A percentile compares a stretch with the other conserved stretches of the same genome.
Evolutionary conservation across 176 grass and related monocot species (phyloP).

Genomic region (Bothriochloa decipiens): DNA sequence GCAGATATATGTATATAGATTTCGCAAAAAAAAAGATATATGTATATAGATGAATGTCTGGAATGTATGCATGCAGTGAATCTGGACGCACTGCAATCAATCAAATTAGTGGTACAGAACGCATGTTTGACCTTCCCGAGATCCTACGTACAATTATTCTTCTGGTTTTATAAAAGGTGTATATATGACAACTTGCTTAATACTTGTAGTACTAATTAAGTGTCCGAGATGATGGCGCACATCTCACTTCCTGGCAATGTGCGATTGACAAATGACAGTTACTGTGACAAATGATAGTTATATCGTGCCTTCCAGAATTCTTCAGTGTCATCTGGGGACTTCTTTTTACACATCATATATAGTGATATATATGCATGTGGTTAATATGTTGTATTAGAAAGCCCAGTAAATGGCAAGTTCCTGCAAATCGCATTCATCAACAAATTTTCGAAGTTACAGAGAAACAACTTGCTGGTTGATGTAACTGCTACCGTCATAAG

Average conservation of each 20-base stretch:
- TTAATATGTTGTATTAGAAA: not conserved
- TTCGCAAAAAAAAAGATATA: too few species aligned
- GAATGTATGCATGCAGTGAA: not conserved
- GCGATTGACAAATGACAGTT: not conserved
- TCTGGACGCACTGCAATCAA: not conserved
- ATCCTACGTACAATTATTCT: not conserved
- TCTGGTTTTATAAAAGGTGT: not conserved
- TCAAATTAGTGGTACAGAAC: not conserved
- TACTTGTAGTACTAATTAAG: not conserved
- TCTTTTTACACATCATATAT: not conserved
- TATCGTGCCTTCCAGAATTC: too few species aligned
- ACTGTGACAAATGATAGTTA: not conserved
- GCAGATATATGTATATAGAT: not conserved
- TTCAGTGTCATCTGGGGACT: too few species aligned
- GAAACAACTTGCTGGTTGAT: not conserved
- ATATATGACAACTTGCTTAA: not conserved
- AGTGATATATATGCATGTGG: not conserved
- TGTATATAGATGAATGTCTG: too few species aligned
- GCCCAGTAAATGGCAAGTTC: too few species aligned
- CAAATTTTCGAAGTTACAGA: not conserved
- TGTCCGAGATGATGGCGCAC: not conserved
- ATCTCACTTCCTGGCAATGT: not conserved
- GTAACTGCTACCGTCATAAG: constrained; percentile 14
- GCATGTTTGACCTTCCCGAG: not conserved
- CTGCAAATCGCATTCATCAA: not conserved